phyloP scores from a whole-genome alignment of 2,329 filamentous ascomycete genomes.

The Elsinoe fawcettii region DNA sequence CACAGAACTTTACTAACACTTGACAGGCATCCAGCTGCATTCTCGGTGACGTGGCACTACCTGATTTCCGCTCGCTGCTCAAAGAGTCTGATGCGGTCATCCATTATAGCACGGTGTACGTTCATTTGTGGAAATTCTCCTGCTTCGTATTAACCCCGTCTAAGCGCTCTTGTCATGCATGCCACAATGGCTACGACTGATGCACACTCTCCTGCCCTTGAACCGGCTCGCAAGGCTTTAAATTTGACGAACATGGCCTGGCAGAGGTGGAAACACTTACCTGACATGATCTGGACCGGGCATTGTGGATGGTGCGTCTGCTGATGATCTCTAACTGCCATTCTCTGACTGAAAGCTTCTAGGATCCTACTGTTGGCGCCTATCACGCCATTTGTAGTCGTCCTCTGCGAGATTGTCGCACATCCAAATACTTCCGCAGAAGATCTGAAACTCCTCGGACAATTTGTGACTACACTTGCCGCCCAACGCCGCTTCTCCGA shows the following conservation, averaged over 20 bases:
- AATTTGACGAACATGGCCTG: background rate
- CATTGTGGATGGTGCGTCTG: background rate
- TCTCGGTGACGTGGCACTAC: background rate
- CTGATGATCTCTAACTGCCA: background rate
- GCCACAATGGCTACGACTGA: background rate
- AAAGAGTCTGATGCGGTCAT: slow-evolving; percentile 1
- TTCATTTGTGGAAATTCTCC: too few species aligned
- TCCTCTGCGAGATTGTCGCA: slow-evolving; percentile 38
- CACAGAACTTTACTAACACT: background rate
- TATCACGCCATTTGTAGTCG: slow-evolving; percentile 53
- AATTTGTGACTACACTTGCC: slow-evolving; percentile 21
- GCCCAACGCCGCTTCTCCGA: slow-evolving; percentile 8
- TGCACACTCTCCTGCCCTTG: background rate
- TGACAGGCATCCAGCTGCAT: background rate
- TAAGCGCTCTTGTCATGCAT: slow-evolving; percentile 1
- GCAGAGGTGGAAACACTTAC: background rate
- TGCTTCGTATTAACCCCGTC: background rate
- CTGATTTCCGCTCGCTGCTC: background rate
- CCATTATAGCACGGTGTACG: background rate
- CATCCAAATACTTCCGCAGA: slow-evolving; percentile 17
- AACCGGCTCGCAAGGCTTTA: slow-evolving; percentile 2
- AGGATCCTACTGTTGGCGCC: slow-evolving; percentile 41
- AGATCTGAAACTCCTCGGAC: slow-evolving; percentile 21
- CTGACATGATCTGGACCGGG: background rate
- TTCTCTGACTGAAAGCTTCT: background rate